Conservation (phyloP, 768 basidiomycete species). For the Amyloporia xantha region DNA sequence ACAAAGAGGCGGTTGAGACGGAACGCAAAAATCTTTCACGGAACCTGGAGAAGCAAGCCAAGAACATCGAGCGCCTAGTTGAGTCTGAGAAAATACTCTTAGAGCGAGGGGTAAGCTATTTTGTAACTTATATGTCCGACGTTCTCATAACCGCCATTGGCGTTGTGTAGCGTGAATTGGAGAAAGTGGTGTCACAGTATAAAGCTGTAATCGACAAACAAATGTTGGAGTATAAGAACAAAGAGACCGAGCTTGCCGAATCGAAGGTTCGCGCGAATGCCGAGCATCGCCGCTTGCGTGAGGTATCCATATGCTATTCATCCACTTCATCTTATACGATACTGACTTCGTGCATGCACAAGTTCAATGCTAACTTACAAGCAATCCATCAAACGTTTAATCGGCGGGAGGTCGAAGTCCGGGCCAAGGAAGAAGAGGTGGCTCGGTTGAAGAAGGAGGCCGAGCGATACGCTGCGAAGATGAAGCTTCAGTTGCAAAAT, state of each 20-base stretch:
- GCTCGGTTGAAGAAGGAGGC: slow-evolving; percentile 42
- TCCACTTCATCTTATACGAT: too few species aligned
- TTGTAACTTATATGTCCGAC: background rate
- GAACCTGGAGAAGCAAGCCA: slow-evolving; percentile 51
- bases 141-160: background rate
- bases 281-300: slow-evolving; percentile 25
- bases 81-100: slow-evolving; percentile 58
- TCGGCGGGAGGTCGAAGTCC: too few species aligned
- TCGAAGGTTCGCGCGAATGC: slow-evolving; percentile 28
- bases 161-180: slow-evolving; percentile 31
- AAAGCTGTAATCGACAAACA: slow-evolving; percentile 26
- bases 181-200: slow-evolving; percentile 35
- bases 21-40: slow-evolving; percentile 64
- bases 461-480: slow-evolving; percentile 41
- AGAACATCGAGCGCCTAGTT: slow-evolving; percentile 56
- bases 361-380: too few species aligned
- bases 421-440: slow-evolving; percentile 42
- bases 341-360: too few species aligned
- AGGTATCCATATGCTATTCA: too few species aligned
- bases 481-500: slow-evolving; percentile 26
- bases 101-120: slow-evolving; percentile 51
- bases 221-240: slow-evolving; percentile 20
- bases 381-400: too few species aligned
- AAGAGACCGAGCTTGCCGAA: slow-evolving; percentile 29
- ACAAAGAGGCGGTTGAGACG: slow-evolving; percentile 74